Evolutionary conservation across 1,139 yeast species (phyloP).

Genomic region (Candida sp.): DNA sequence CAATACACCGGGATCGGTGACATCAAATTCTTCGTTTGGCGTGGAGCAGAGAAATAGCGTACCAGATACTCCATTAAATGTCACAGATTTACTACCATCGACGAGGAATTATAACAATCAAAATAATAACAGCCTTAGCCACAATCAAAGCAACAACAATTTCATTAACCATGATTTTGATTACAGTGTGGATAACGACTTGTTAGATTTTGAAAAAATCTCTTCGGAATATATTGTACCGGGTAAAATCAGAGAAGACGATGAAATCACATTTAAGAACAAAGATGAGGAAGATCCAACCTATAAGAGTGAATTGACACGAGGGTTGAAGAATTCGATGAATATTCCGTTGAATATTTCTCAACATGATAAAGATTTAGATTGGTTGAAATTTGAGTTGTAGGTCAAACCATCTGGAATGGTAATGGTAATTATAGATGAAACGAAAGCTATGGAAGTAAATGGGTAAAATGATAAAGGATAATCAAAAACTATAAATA

Average conservation of each 20-base stretch:
- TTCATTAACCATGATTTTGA: neutral
- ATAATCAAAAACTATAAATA: too few relatives aligned
- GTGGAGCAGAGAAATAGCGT: conserved; percentile 6
- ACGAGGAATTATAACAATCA: conserved; percentile 1
- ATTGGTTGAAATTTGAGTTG: conserved; percentile 44
- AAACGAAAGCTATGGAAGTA: neutral
- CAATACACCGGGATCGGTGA: conserved; percentile 22
- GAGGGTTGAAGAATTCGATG: conserved; percentile 2
- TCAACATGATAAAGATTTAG: conserved; percentile 27
- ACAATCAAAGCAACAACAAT: conserved; percentile 7
- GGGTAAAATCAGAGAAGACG: conserved; percentile 2
- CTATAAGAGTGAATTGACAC: conserved; percentile 1
- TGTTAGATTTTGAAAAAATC: conserved; percentile 1
- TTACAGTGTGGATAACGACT: neutral
- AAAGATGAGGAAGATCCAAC: neutral
- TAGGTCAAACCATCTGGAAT: neutral
- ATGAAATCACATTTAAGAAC: conserved; percentile 1
- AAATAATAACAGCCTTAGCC: conserved; percentile 4
- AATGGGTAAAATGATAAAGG: too few relatives aligned
- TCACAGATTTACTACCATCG: conserved; percentile 17
- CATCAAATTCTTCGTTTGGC: conserved; percentile 17
- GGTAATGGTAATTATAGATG: neutral
- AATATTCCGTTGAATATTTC: conserved; percentile 14
- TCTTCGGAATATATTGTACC: neutral
- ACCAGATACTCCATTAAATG: conserved; percentile 18